Conservation (phyloP, 768 basidiomycete genomes). For the Russula foetens region DNA sequence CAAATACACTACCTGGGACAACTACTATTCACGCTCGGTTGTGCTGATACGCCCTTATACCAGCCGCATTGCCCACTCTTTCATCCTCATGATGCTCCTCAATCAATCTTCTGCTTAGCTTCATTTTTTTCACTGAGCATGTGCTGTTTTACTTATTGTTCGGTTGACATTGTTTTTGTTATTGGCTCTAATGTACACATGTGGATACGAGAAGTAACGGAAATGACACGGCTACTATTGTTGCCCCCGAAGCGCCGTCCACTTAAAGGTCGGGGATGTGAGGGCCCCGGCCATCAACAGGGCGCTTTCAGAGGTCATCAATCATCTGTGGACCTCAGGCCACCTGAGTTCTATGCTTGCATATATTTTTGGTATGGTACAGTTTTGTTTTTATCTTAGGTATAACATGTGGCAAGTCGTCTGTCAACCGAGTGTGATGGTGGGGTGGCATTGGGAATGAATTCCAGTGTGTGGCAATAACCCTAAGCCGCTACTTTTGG, state of each 20-base stretch:
- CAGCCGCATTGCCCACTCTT: neutral
- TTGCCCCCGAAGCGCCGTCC: neutral
- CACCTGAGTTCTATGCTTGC: too few relatives aligned
- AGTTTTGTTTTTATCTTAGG: neutral
- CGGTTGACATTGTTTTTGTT: neutral
- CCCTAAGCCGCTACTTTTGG: neutral
- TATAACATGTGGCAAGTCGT: neutral
- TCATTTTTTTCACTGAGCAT: neutral
- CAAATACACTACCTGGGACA: neutral
- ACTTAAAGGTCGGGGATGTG: neutral
- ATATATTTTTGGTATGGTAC: neutral
- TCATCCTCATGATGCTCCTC: neutral
- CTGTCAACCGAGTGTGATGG: neutral
- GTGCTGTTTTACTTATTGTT: conserved; percentile 6
- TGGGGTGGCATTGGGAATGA: neutral
- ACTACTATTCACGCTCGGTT: neutral
- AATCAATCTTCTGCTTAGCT: neutral
- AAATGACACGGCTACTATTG: neutral
- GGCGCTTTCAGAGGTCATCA: too few relatives aligned
- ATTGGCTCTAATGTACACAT: neutral
- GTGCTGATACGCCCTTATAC: neutral
- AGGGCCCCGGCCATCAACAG: too few relatives aligned
- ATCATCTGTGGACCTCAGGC: neutral
- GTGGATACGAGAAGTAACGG: neutral
- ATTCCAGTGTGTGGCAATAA: neutral